Percentiles rank a stretch among this genome's conserved stretches.
Evolutionary conservation across 2,329 filamentous ascomycete genomes (phyloP).

Genomic region (Microthyrium microscopicum): DNA sequence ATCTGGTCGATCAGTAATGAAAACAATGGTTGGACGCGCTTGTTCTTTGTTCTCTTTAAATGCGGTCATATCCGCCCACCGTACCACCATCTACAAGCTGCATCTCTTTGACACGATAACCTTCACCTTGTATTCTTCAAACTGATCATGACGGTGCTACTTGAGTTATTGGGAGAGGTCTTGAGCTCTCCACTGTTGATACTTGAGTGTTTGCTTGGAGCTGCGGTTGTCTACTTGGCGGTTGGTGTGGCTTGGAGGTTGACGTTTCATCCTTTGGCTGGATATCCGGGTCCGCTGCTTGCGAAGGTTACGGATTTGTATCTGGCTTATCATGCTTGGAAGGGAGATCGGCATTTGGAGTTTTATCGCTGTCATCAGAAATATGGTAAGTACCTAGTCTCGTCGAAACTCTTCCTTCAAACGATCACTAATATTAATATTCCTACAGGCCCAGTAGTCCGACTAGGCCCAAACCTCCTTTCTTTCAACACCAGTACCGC

Average conservation of each 20-base stretch:
- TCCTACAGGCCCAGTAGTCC: constrained; percentile 41
- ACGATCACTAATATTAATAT: constrained; percentile 9
- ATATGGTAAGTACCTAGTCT: constrained; percentile 36
- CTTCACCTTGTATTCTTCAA: no score
- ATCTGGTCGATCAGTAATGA: no score
- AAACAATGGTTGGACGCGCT: no score
- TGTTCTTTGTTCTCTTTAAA: no score
- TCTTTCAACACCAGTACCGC: constrained; percentile 54
- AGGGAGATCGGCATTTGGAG: constrained; percentile 57
- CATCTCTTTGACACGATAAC: no score
- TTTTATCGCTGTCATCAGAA: constrained; percentile 53
- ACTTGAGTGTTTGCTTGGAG: no score
- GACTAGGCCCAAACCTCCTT: constrained; percentile 61
- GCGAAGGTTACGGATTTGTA: constrained; percentile 12
- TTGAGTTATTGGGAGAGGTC: no score
- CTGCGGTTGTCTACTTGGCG: no score
- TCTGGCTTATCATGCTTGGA: constrained; percentile 49
- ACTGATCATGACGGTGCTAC: no score
- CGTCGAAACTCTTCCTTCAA: not conserved
- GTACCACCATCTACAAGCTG: no score
- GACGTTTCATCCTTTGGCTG: constrained; percentile 10
- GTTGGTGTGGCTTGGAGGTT: constrained; percentile 7
- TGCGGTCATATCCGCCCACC: no score
- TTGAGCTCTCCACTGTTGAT: no score
- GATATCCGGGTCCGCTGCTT: constrained; percentile 11